A percentile compares a stretch with the other conserved stretches of the same genome.
These are phyloP conservation scores for Xylaria castorea DNA, from an alignment of 495 filamentous ascomycete species.

Conservation along the genomic window DNA sequence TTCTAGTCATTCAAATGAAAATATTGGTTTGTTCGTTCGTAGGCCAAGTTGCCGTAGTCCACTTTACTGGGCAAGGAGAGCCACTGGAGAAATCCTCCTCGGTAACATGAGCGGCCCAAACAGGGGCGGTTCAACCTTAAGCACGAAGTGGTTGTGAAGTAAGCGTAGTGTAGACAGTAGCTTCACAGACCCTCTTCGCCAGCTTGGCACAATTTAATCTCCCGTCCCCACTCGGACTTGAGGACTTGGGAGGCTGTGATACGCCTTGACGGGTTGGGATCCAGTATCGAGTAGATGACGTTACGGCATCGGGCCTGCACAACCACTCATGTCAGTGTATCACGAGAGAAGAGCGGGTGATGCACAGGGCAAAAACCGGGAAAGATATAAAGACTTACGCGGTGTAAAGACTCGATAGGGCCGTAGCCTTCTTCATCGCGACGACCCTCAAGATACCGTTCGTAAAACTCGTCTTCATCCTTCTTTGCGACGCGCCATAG, in stretches of 20 bases:
- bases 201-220: slow-evolving; percentile 94
- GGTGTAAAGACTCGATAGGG: slow-evolving; percentile 93
- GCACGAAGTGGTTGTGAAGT: background rate
- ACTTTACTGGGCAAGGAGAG: background rate
- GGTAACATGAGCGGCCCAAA: background rate
- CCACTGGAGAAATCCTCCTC: background rate
- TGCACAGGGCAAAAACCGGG: background rate
- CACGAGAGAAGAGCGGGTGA: slow-evolving; percentile 28
- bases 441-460: slow-evolving; percentile 88
- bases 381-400: slow-evolving; percentile 67
- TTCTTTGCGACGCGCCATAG: slow-evolving; percentile 95
- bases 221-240: slow-evolving; percentile 97
- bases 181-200: slow-evolving; percentile 82
- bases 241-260: slow-evolving; percentile 96
- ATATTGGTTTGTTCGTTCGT: slow-evolving; percentile 2
- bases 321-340: slow-evolving; percentile 26
- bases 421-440: slow-evolving; percentile 94
- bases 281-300: slow-evolving; percentile 97
- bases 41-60: background rate
- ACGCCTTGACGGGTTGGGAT: slow-evolving; percentile 90
- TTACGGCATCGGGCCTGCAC: slow-evolving; percentile 91
- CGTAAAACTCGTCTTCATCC: slow-evolving; percentile 97
- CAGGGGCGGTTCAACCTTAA: background rate
- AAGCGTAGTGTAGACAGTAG: background rate
- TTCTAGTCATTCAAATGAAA: slow-evolving; percentile 28